Conservation (phyloP, 257 asterid species). For the Lantana camara region DNA sequence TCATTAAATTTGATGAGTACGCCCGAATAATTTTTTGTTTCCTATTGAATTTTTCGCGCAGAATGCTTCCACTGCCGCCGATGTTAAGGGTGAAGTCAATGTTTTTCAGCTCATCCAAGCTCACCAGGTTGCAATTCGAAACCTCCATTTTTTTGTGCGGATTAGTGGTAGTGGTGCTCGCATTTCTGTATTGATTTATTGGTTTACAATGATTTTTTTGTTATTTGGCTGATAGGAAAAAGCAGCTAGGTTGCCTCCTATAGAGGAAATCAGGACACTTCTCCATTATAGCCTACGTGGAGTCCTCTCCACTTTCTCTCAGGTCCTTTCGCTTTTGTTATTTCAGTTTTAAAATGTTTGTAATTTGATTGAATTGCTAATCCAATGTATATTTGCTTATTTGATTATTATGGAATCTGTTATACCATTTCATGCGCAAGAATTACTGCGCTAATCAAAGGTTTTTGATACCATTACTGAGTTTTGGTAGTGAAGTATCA, state of each 20-base stretch:
- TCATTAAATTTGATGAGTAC: neutral
- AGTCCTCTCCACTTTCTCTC: constrained; percentile 87
- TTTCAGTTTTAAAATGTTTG: neutral
- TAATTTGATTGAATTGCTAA: neutral
- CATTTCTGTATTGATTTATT: neutral
- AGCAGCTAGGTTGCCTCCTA: constrained; percentile 84
- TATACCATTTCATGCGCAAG: too few relatives aligned
- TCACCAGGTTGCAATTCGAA: constrained; percentile 66
- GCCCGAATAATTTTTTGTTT: neutral
- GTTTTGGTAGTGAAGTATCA: too few relatives aligned
- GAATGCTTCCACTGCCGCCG: constrained; percentile 44
- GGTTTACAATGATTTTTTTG: neutral
- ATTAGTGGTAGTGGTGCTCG: too few relatives aligned
- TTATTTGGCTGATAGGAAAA: constrained; percentile 53
- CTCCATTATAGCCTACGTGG: constrained; percentile 82
- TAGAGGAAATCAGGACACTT: constrained; percentile 75
- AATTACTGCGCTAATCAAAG: too few relatives aligned
- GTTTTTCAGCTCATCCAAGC: constrained; percentile 71
- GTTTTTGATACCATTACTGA: too few relatives aligned
- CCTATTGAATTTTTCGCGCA: constrained; percentile 14
- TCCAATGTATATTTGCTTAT: neutral
- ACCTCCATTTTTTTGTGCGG: neutral
- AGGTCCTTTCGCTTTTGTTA: constrained; percentile 46
- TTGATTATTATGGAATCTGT: too few relatives aligned
- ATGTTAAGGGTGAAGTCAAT: constrained; percentile 36